Conservation (phyloP, 352 stramenopile species). For the Globisporangium yorkense region DNA sequence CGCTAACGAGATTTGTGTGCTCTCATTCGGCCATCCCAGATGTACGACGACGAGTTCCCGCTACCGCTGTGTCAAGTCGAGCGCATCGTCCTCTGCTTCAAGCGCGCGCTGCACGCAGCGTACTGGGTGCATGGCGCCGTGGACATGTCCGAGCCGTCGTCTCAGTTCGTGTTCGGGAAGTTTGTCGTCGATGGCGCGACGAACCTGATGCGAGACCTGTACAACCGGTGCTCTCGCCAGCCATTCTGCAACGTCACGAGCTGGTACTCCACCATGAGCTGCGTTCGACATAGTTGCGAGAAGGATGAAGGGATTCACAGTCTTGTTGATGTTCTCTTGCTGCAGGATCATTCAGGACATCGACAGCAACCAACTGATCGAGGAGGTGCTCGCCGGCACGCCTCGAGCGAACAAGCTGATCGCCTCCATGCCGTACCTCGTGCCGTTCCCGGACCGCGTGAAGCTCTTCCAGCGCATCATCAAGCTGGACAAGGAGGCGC, state of each 20-base stretch:
- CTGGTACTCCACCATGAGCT: conserved; percentile 27
- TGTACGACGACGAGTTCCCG: conserved; percentile 62
- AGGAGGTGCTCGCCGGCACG: conserved; percentile 43
- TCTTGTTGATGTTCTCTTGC: neutral
- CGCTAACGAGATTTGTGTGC: neutral
- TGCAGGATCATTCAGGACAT: conserved; percentile 50
- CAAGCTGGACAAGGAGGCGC: conserved; percentile 40
- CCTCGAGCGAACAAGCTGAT: conserved; percentile 57
- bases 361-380: conserved; percentile 48
- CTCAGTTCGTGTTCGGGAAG: conserved; percentile 31
- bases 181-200: conserved; percentile 53
- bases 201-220: conserved; percentile 53
- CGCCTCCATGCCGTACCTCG: conserved; percentile 64
- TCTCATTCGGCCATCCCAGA: conserved; percentile 18
- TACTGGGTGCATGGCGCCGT: conserved; percentile 43
- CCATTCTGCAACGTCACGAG: conserved; percentile 71
- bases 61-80: conserved; percentile 65
- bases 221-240: conserved; percentile 59
- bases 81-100: conserved; percentile 49
- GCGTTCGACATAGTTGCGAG: too few relatives aligned
- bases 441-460: conserved; percentile 66
- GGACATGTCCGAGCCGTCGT: neutral
- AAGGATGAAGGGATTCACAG: too few relatives aligned
- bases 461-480: conserved; percentile 63
- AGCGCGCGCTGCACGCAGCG: conserved; percentile 44